Conservation (phyloP, 805 yeast species). For the Sugiyamaella chiloensis region DNA sequence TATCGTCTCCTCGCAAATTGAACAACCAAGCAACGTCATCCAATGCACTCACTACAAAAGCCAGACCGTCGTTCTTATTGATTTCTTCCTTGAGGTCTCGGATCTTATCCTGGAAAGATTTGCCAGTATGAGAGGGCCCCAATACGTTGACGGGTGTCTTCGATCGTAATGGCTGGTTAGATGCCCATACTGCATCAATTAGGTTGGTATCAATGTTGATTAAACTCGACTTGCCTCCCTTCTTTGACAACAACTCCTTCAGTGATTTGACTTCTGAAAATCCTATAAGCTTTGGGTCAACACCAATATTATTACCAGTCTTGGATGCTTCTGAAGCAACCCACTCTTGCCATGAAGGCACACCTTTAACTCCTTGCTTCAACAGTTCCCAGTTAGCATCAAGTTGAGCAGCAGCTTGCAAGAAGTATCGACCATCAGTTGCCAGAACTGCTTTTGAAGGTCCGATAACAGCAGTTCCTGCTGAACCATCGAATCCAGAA, state of each 20-base stretch:
- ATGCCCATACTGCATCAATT: constrained; percentile 70
- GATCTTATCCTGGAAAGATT: constrained; percentile 55
- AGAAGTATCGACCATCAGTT: constrained; percentile 92
- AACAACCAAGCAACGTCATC: constrained; percentile 93
- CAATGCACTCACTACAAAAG: constrained; percentile 63
- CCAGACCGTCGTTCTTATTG: constrained; percentile 34
- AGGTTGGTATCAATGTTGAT: constrained; percentile 58
- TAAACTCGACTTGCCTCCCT: constrained; percentile 25
- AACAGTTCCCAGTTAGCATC: constrained; percentile 76
- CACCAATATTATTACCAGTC: constrained; percentile 58
- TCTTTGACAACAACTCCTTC: constrained; percentile 25
- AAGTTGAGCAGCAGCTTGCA: constrained; percentile 83
- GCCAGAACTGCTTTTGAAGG: constrained; percentile 68
- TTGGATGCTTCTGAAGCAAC: constrained; percentile 53
- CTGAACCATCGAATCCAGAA: constrained; percentile 85
- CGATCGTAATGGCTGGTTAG: constrained; percentile 62
- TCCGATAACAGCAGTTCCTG: constrained; percentile 88
- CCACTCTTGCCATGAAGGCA: constrained; percentile 80
- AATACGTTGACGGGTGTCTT: constrained; percentile 50
- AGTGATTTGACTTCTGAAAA: constrained; percentile 37
- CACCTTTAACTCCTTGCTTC: constrained; percentile 72
- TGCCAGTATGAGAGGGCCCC: constrained; percentile 61
- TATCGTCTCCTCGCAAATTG: constrained; percentile 80
- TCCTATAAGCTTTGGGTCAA: constrained; percentile 75
- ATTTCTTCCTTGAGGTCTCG: constrained; percentile 36